Evolutionary conservation across 2,329 filamentous ascomycete species (phyloP).

Genomic region (Annulohypoxylon truncatum): DNA sequence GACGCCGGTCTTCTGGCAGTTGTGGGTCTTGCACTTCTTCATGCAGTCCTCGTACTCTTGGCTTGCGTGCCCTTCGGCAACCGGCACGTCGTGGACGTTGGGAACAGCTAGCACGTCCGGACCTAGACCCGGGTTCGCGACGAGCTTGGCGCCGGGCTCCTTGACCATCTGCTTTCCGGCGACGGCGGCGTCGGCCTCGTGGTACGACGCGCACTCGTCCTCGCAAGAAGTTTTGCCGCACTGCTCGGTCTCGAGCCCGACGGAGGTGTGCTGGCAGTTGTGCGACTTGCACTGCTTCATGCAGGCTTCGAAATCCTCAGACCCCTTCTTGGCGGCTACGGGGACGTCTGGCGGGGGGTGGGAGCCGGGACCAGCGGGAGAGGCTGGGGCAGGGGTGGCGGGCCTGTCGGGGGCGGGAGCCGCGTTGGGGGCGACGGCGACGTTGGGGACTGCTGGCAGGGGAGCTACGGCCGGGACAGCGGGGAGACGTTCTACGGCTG

Average conservation of each 20-base stretch:
- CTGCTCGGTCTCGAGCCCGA: slow-evolving; percentile 20
- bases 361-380: not conserved
- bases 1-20: slow-evolving; percentile 31
- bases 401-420: not conserved
- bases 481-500: not conserved
- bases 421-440: not conserved
- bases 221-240: slow-evolving; percentile 28
- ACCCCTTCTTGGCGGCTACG: not conserved
- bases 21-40: slow-evolving; percentile 21
- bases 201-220: slow-evolving; percentile 12
- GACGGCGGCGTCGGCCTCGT: not conserved
- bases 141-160: not conserved
- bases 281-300: slow-evolving; percentile 21
- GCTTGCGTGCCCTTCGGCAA: not conserved
- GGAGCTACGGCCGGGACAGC: not conserved
- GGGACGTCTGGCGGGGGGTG: not conserved
- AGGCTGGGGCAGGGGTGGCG: not conserved
- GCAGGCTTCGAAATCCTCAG: slow-evolving; percentile 26
- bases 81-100: not conserved
- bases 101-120: not conserved
- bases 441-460: not conserved
- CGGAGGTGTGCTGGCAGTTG: slow-evolving; percentile 29
- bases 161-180: not conserved
- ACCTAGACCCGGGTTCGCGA: not conserved
- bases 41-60: slow-evolving; percentile 29